Conservation (phyloP, 768 basidiomycete species). For the Naganishia randhawae region DNA sequence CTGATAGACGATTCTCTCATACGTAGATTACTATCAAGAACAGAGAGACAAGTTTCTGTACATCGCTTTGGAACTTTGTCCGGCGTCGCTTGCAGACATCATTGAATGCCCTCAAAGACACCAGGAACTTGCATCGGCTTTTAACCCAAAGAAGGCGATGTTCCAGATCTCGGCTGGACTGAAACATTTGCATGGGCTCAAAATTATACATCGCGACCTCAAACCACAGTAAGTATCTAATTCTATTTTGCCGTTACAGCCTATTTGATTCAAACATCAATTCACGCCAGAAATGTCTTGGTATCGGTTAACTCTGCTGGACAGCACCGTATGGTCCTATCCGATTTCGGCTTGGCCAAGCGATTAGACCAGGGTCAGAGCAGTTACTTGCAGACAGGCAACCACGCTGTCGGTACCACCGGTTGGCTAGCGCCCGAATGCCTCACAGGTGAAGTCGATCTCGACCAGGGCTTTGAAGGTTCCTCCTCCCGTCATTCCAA, state of each 20-base stretch:
- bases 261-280: no score
- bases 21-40: constrained; percentile 83
- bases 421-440: constrained; percentile 99
- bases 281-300: constrained; percentile 65
- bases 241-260: background rate
- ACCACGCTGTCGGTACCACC: constrained; percentile 86
- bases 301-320: constrained; percentile 67
- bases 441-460: constrained; percentile 83
- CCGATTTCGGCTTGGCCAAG: constrained; percentile 95
- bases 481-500: constrained; percentile 43
- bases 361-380: constrained; percentile 93
- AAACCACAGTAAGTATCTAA: constrained; percentile 70
- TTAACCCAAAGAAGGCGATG: constrained; percentile 83
- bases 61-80: constrained; percentile 82
- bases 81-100: constrained; percentile 48
- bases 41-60: constrained; percentile 88
- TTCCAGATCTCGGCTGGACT: constrained; percentile 82
- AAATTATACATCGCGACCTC: constrained; percentile 96
- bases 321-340: constrained; percentile 52
- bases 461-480: constrained; percentile 65
- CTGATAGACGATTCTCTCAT: constrained; percentile 16
- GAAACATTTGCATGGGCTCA: constrained; percentile 83
- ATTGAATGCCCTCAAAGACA: constrained; percentile 60
- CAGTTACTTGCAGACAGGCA: constrained; percentile 82
- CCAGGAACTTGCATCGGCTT: constrained; percentile 60